Conservation (phyloP, 2,329 filamentous ascomycete genomes). For the Epichloe coenophiala region DNA sequence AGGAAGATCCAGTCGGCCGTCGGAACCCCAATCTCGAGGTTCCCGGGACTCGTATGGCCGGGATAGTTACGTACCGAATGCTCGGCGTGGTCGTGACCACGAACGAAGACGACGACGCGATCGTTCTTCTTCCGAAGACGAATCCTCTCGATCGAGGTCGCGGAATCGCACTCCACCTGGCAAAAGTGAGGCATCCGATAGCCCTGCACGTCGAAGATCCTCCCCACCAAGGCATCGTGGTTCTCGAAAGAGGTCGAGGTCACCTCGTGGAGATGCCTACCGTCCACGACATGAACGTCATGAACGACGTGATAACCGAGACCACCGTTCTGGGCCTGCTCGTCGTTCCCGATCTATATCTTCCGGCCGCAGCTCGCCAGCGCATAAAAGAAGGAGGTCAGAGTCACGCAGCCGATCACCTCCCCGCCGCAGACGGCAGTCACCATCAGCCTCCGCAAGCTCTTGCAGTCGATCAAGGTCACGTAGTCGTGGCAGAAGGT, state of each 20-base stretch:
- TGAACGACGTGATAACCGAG: constrained; percentile 11
- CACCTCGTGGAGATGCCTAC: constrained; percentile 18
- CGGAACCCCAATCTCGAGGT: constrained; percentile 29
- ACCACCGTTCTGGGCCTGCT: constrained; percentile 9
- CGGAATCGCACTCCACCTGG: constrained; percentile 19
- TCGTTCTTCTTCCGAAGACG: constrained; percentile 22
- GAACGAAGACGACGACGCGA: constrained; percentile 11
- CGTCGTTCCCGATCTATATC: constrained; percentile 23
- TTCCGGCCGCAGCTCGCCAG: constrained; percentile 26
- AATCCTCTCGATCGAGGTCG: constrained; percentile 20
- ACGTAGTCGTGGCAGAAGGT: constrained; percentile 13
- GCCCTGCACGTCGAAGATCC: constrained; percentile 20
- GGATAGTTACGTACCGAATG: constrained; percentile 40
- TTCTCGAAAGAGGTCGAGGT: constrained; percentile 28
- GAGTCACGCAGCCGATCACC: constrained; percentile 34
- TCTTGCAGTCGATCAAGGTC: constrained; percentile 24
- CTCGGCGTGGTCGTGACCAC: constrained; percentile 29
- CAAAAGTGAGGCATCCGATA: constrained; percentile 19
- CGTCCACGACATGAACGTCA: constrained; percentile 8
- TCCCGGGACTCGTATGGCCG: constrained; percentile 31
- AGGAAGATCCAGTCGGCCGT: constrained; percentile 34
- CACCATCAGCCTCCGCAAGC: constrained; percentile 27
- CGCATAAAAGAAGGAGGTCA: constrained; percentile 32
- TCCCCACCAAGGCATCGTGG: constrained; percentile 19
- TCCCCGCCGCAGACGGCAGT: constrained; percentile 23